Base-by-base conservation (phyloP, 2,329 filamentous ascomycete species). In the Neopestalotiopsis sp. region DNA sequence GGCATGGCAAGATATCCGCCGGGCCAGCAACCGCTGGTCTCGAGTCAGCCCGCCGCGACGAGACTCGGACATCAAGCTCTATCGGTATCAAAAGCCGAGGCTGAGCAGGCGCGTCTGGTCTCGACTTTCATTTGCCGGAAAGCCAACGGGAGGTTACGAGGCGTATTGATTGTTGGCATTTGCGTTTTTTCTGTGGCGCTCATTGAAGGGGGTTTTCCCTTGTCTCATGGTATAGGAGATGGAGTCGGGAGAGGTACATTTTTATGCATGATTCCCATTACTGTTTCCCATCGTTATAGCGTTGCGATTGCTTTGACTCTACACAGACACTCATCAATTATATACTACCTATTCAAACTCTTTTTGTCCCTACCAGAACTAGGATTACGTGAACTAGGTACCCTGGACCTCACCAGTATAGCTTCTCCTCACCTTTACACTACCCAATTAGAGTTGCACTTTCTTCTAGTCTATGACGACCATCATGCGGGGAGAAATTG, bases 11-110 rank as follows among this genome's bases (percentile, higher is more conserved):
- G 59, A 62, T 62, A 34, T 62, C 20, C 34, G 59, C 12, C 42
- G n/a, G 20, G 61, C 61, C 13, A 64, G 61, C 10, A 64, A 64
- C 40, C n/a, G 61, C 5, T 64, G 61, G 61, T 64, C 61, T 4
- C 3, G 61, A 12, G 42, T 64, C n/a, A 32, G 61, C n/a, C 20
- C 57, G 2, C 56, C n/a, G 40, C n/a, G 61, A 24, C 59, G 59
- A 40, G 38, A 49, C 20, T 28, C 61, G 10, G 61, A 64, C 7
- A 45, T 64, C 13, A 64, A 53, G 28, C 10, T 28, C 24, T 38
- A 53, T 7, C 45, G 45, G 45, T 59, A 64, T 20, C 13, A 49
- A 4, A 64, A 64, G 40, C 61, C 61, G 40, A 24, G 61, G 20
- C 24, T 64, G 10, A 24, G 34, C 10, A 45, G 61, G 17, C 38